Evolutionary conservation across 345 rosid species (phyloP), one percentile per base, ranked within the genome.

Genomic region (Brassica juncea): DNA sequence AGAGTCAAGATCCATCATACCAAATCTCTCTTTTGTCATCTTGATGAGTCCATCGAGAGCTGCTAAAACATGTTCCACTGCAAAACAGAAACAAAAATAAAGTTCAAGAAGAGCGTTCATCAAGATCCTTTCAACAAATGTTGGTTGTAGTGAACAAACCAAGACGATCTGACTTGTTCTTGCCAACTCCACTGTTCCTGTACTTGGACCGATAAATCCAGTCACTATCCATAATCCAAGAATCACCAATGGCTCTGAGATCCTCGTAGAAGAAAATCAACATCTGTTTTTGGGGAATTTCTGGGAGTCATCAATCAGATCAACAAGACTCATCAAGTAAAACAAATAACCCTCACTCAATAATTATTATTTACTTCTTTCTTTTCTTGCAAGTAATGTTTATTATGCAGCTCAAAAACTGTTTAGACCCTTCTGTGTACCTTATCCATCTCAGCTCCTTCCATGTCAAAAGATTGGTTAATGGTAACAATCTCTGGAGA

Each of bases 211-310:
- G 86, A 70, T 86, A 89, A 61, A 85, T 85, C 89, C 88, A 87
- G 0, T 86, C 90, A 34, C 71, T 82, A 65, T 83, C 77, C 81
- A 68, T 73, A 68, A 80, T 87, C 94, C 92, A 93, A 42, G 91
- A 84, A 83, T 90, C 93, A 71, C 92, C 95, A 71, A 86, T 84
- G 19, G 86, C 86, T 83, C 81, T 89, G 75, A 93, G 78, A 69
- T 86, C 82, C 74, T 77, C 84, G 32, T 83, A 88, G 70, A 90
- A 91, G 86, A 79, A 79, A 8, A 85, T 60, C 61, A 91, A 80
- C 75, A 88, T 85, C 94, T 92, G 87, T 80, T 78, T 81, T 81
- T 58, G 69, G 69, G 65, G 76, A 72, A 81, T 71, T 81, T 76
- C 80, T 76, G 80, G 77, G 64, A 47, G 67, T 75, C 75, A 80